phyloP scores from a whole-genome alignment of 805 yeast genomes.

The Jamesozyma spencerorum region DNA sequence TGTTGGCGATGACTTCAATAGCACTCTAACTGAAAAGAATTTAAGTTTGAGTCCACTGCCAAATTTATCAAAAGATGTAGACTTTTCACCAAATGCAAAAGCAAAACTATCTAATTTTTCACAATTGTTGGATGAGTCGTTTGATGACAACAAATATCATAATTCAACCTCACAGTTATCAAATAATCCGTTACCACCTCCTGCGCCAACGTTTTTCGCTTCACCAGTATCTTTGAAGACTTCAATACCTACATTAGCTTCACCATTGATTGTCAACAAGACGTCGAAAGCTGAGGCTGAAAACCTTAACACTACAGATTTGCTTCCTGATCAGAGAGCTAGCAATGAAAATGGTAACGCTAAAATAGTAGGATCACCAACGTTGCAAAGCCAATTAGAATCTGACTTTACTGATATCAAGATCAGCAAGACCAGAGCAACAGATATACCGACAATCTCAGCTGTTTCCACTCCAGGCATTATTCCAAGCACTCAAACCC shows the following conservation, averaged over 20 bases:
- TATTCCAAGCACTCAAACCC: no score
- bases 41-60: conserved; percentile 4
- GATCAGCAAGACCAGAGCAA: no score
- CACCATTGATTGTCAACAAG: conserved; percentile 18
- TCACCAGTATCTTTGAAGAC: conserved; percentile 3
- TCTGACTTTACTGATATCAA: background rate
- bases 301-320: no score
- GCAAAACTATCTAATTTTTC: conserved; percentile 22
- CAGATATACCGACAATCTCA: background rate
- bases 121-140: conserved; percentile 20
- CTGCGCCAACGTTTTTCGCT: background rate
- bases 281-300: no score
- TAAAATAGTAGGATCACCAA: background rate
- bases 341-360: background rate
- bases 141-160: conserved; percentile 7
- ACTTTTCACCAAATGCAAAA: conserved; percentile 26
- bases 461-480: background rate
- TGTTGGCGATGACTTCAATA: background rate
- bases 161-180: background rate
- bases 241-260: conserved; percentile 11
- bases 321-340: background rate
- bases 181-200: background rate
- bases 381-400: background rate
- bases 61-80: conserved; percentile 2
- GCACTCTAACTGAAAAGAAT: background rate